Percentiles rank a stretch among this genome's conserved stretches.
Conservation (phyloP, 2,329 filamentous ascomycete genomes). For the Calycina marina region DNA sequence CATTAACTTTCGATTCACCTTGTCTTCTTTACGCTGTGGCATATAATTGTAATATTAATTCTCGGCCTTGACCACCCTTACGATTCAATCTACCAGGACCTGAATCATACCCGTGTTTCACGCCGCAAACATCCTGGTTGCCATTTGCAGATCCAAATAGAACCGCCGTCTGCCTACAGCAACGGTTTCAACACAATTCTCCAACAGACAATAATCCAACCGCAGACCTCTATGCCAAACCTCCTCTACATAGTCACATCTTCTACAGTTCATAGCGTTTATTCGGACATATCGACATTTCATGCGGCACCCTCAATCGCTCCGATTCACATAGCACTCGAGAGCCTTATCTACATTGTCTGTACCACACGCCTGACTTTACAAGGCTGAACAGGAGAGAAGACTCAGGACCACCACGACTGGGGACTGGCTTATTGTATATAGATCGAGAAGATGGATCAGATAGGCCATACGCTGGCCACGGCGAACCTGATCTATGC, state of each 20-base stretch:
- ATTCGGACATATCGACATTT: not conserved
- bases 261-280: not conserved
- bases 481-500: slow-evolving; percentile 29
- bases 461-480: slow-evolving; percentile 24
- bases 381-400: not conserved
- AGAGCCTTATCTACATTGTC: too few species aligned
- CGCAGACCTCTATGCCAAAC: too few species aligned
- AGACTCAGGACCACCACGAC: not conserved
- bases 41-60: too few species aligned
- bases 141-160: too few species aligned
- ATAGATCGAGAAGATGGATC: slow-evolving; percentile 24
- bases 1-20: too few species aligned
- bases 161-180: not conserved
- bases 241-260: not conserved
- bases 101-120: too few species aligned
- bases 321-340: not conserved
- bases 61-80: too few species aligned
- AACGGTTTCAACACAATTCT: not conserved
- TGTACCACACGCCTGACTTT: not conserved
- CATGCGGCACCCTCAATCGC: not conserved
- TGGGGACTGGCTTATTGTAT: not conserved
- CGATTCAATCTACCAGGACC: too few species aligned
- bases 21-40: too few species aligned
- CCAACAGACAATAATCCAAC: not conserved
- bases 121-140: too few species aligned